These are phyloP conservation scores for Naumovozyma dairenensis DNA, from an alignment of 805 yeast species.

Conservation along the genomic window DNA sequence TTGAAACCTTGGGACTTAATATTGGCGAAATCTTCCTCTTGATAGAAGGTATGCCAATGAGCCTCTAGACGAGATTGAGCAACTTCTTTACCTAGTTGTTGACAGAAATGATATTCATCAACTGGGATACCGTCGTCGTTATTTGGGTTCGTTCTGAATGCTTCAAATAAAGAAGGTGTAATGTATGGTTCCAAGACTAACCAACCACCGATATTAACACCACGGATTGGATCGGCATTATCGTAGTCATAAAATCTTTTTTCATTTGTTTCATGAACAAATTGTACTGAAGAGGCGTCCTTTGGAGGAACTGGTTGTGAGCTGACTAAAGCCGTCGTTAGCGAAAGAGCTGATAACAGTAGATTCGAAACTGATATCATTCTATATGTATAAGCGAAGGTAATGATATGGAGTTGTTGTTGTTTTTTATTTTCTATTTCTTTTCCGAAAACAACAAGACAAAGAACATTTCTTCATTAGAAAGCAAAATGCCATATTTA, in stretches of 20 bases:
- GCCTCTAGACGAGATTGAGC: conserved; percentile 42
- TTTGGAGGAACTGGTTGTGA: conserved; percentile 15
- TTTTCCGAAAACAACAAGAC: too few relatives aligned
- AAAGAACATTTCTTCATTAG: too few relatives aligned
- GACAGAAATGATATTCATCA: conserved; percentile 69
- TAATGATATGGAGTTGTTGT: too few relatives aligned
- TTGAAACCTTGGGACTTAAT: conserved; percentile 63
- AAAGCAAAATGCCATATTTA: too few relatives aligned
- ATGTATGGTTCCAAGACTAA: conserved; percentile 79
- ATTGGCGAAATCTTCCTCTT: conserved; percentile 56
- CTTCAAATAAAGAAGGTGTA: conserved; percentile 65
- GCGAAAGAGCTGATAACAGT: neutral
- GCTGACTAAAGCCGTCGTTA: conserved; percentile 2
- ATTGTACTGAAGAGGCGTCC: conserved; percentile 10
- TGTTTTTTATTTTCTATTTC: too few relatives aligned
- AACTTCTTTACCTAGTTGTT: conserved; percentile 49
- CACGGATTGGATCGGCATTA: conserved; percentile 28
- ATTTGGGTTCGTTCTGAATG: conserved; percentile 30
- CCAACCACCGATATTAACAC: conserved; percentile 89
- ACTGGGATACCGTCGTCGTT: conserved; percentile 46
- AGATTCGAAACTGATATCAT: conserved; percentile 2
- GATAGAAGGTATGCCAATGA: conserved; percentile 76
- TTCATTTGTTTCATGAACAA: conserved; percentile 11
- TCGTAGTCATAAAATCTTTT: conserved; percentile 20
- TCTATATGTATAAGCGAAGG: too few relatives aligned